Evolutionary conservation across 164 flowering plant species (phyloP).

Genomic region (Tinospora cordifolia): DNA sequence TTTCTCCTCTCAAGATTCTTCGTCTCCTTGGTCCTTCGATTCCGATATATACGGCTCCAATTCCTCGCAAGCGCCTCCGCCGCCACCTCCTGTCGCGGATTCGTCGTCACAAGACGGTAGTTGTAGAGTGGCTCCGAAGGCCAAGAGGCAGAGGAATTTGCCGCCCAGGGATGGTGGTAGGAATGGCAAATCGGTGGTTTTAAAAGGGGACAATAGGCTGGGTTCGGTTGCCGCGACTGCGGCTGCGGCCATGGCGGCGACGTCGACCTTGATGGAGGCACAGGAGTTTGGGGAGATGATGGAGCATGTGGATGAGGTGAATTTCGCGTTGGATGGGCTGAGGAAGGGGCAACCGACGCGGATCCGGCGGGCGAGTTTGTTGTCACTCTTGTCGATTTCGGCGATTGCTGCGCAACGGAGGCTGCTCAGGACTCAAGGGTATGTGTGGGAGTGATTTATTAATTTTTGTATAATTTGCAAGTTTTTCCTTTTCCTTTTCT

Average conservation of each 20-base stretch:
- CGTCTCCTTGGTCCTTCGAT: slow-evolving; percentile 46
- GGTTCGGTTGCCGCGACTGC: slow-evolving; percentile 26
- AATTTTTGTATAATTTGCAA: not conserved
- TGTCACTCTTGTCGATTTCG: slow-evolving; percentile 64
- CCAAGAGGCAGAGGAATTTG: slow-evolving; percentile 20
- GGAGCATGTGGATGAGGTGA: slow-evolving; percentile 91
- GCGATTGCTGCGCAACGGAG: slow-evolving; percentile 57
- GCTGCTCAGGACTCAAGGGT: slow-evolving; percentile 81
- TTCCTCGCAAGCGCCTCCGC: slow-evolving; percentile 19
- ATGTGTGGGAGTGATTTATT: slow-evolving; percentile 12
- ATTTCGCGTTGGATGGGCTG: slow-evolving; percentile 87
- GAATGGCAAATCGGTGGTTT: slow-evolving; percentile 8
- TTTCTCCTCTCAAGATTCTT: slow-evolving; percentile 59
- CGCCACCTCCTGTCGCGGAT: slow-evolving; percentile 16
- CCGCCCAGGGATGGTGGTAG: not conserved
- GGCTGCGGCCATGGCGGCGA: slow-evolving; percentile 18
- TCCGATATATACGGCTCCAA: slow-evolving; percentile 24
- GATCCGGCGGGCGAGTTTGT: slow-evolving; percentile 65
- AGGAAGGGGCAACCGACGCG: slow-evolving; percentile 53
- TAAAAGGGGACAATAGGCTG: slow-evolving; percentile 16
- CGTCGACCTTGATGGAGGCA: slow-evolving; percentile 87
- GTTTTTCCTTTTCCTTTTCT: too few relatives aligned
- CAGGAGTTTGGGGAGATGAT: slow-evolving; percentile 97
- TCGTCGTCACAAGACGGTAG: slow-evolving; percentile 12
- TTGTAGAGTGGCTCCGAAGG: slow-evolving; percentile 13